phyloP scores from a whole-genome alignment of 148 eudicot genomes.

The Camellia sinensis region DNA sequence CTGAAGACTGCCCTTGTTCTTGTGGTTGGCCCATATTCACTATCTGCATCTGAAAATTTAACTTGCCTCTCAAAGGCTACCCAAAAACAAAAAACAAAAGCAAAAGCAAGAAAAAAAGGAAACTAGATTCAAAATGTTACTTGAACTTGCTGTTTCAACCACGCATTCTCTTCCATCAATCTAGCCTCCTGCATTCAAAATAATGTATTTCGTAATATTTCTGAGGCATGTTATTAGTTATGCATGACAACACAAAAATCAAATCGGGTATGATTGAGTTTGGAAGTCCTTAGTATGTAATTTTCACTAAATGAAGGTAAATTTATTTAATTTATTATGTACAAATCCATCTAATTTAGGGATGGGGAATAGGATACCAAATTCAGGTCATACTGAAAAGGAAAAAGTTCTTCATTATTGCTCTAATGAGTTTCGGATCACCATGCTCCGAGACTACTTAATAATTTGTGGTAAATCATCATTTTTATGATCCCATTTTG shows the following conservation, averaged over 20 bases:
- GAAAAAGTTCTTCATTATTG: too few species aligned
- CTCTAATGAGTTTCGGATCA: too few species aligned
- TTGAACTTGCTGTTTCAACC: constrained; percentile 22
- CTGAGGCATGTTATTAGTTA: too few species aligned
- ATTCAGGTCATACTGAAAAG: too few species aligned
- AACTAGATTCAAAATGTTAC: neutral
- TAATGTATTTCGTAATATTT: neutral
- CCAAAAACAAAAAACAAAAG: neutral
- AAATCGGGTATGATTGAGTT: too few species aligned
- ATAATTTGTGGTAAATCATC: too few species aligned
- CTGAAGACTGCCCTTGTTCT: constrained; percentile 25
- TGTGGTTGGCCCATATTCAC: neutral
- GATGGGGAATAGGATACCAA: neutral
- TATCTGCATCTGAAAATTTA: constrained; percentile 6
- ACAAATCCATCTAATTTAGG: neutral
- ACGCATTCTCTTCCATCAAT: constrained; percentile 18
- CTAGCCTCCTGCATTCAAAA: constrained; percentile 11
- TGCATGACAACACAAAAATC: too few species aligned
- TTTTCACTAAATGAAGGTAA: neutral
- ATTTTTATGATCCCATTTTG: neutral
- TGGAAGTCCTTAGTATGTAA: too few species aligned
- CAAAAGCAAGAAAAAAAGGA: neutral
- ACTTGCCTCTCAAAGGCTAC: neutral
- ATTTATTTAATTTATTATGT: too few species aligned
- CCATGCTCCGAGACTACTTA: too few species aligned